Conservation (phyloP, 495 filamentous ascomycete species). For the Apodospora peruviana region DNA sequence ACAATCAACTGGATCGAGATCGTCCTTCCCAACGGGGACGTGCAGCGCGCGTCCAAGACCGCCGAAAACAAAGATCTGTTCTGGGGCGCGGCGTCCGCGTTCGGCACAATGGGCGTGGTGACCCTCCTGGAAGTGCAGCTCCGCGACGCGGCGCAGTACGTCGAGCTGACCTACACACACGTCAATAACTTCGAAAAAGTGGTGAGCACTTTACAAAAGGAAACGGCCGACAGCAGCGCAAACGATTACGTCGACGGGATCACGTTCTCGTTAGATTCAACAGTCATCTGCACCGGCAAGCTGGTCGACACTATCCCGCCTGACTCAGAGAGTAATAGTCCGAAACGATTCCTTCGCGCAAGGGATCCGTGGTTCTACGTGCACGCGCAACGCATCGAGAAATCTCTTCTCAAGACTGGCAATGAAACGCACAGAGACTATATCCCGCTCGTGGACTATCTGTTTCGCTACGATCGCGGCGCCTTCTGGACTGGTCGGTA, state of each 20-base stretch:
- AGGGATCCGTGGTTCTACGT: constrained; percentile 52
- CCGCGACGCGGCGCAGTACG: constrained; percentile 47
- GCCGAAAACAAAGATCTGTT: constrained; percentile 46
- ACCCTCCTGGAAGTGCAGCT: constrained; percentile 52
- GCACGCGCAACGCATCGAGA: constrained; percentile 30
- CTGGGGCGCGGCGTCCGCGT: constrained; percentile 47
- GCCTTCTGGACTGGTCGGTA: constrained; percentile 55
- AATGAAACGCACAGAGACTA: constrained; percentile 26
- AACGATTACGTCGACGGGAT: constrained; percentile 45
- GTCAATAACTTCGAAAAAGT: constrained; percentile 38
- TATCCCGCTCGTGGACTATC: constrained; percentile 49
- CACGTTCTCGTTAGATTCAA: constrained; percentile 44
- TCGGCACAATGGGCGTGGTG: constrained; percentile 52
- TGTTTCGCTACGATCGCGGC: constrained; percentile 55
- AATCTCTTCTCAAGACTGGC: constrained; percentile 6
- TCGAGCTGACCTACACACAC: constrained; percentile 47
- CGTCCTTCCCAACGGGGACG: constrained; percentile 50
- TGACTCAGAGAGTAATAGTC: constrained; percentile 8
- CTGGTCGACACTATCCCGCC: constrained; percentile 39
- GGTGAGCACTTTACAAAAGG: constrained; percentile 27
- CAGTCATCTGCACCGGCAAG: constrained; percentile 47
- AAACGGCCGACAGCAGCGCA: constrained; percentile 17
- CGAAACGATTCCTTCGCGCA: constrained; percentile 37
- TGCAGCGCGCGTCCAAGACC: constrained; percentile 28
- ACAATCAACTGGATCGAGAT: constrained; percentile 53